Base-by-base conservation (phyloP, 2,329 filamentous ascomycete species). In the Pyrenophora teres region DNA sequence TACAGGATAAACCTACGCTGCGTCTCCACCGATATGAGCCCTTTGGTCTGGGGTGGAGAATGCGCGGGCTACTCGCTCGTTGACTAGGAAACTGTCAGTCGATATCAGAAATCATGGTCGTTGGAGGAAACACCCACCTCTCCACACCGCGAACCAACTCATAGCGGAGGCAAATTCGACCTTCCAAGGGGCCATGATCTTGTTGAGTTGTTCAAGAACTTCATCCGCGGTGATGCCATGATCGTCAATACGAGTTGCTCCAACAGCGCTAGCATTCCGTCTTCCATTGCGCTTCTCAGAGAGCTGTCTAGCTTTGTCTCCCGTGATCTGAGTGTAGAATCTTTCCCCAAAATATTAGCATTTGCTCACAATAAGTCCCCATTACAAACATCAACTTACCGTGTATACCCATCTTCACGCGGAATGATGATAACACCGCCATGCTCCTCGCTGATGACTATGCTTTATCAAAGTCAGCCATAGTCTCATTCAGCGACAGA, bases 101-200 rank as follows among this genome's bases (percentile, higher is more conserved):
- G 3, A 9, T 6, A 25, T 36, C 18, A 13, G 2, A 9, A 13
- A 21, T 3, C 3, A 8, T 7, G 15, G 16, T 19, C 30, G 21
- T 4, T 7, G 6, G 4, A 9, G 2, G 8, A 8, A 9, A 25
- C 8, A 46, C 35, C 21, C 37, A 46, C 25, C 21, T 31, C 35
- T 50, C 70, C 70, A 73, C 10, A 73, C 60, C n/a, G 70, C 67
- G 44, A 71, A 73, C 70, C 71, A 73, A 38, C 67, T 72, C 18
- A 73, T 42, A 0, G 69, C 57, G 4, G 62, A 51, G 1, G 56
- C 71, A 38, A 73, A 74, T 19, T 65, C 62, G 19, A 73, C 41
- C 16, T 58, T 72, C 45, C 65, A 74, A 6, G 69, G 70, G 3
- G 67, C 52, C 32, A 73, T 67, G n/a, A 74, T 73, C 27, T 54